Conservation (phyloP, 345 rosid genomes). For the Acer campestre region DNA sequence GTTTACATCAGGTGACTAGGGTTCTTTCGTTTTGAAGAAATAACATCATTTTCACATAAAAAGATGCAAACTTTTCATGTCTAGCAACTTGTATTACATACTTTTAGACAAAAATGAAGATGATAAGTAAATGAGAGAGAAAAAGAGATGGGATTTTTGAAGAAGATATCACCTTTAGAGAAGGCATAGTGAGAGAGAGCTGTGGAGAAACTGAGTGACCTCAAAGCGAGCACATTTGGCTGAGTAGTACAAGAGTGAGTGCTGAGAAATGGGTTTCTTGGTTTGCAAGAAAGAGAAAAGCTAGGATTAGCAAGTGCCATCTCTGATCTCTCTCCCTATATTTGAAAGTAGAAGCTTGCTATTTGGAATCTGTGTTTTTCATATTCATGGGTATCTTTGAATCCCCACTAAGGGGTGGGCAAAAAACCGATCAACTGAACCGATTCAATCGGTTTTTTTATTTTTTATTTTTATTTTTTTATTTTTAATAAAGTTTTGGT, state of each 20-base stretch:
- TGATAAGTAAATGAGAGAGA: neutral
- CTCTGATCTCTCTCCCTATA: neutral
- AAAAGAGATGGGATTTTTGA: too few relatives aligned
- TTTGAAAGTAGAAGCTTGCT: neutral
- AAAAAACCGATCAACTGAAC: too few relatives aligned
- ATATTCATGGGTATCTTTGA: neutral
- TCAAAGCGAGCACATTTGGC: neutral
- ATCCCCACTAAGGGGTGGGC: neutral
- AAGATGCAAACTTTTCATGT: conserved; percentile 2
- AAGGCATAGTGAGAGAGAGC: conserved; percentile 15
- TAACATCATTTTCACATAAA: neutral
- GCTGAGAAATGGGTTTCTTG: conserved; percentile 19
- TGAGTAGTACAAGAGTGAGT: neutral
- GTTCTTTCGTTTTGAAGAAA: neutral
- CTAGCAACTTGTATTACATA: neutral
- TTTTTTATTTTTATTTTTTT: too few relatives aligned
- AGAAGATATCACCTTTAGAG: conserved; percentile 22
- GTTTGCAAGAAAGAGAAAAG: conserved; percentile 18
- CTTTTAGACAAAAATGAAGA: neutral
- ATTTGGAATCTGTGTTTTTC: neutral
- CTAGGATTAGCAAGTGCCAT: conserved; percentile 10
- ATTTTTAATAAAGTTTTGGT: too few relatives aligned
- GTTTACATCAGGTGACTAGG: neutral
- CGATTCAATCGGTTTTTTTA: too few relatives aligned
- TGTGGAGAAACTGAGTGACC: conserved; percentile 21